These are phyloP conservation scores for Biscogniauxia mediterranea DNA, from an alignment of 2,329 filamentous ascomycete genomes.

Conservation along the genomic window DNA sequence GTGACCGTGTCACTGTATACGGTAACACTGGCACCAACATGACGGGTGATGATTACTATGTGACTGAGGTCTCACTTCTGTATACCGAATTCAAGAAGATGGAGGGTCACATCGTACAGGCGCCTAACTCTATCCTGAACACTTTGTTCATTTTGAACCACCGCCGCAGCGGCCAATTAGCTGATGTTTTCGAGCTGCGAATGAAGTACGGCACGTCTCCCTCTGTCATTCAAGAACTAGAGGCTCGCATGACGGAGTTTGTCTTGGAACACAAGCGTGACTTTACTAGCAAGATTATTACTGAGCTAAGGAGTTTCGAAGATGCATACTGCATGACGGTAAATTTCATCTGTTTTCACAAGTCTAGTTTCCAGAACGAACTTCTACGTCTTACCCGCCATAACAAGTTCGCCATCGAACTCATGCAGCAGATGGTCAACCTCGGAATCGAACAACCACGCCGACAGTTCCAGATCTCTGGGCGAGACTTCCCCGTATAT, in stretches of 20 bases:
- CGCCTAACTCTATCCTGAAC: slow-evolving; percentile 91
- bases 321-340: slow-evolving; percentile 83
- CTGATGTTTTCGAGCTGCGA: slow-evolving; percentile 78
- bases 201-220: slow-evolving; percentile 87
- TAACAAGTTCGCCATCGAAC: slow-evolving; percentile 90
- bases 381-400: slow-evolving; percentile 82
- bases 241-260: slow-evolving; percentile 77
- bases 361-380: slow-evolving; percentile 95
- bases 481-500: slow-evolving; percentile 64
- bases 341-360: slow-evolving; percentile 97
- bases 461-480: slow-evolving; percentile 68
- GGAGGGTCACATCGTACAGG: slow-evolving; percentile 94
- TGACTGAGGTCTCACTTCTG: slow-evolving; percentile 87
- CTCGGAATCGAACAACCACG: slow-evolving; percentile 83
- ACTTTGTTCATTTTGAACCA: slow-evolving; percentile 94
- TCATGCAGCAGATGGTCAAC: slow-evolving; percentile 83
- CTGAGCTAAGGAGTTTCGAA: slow-evolving; percentile 75
- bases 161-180: slow-evolving; percentile 81
- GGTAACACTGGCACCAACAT: slow-evolving; percentile 79
- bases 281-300: slow-evolving; percentile 81
- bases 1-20: slow-evolving; percentile 88
- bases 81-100: slow-evolving; percentile 99
- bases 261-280: slow-evolving; percentile 84
- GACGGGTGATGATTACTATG: slow-evolving; percentile 89
- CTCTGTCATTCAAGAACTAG: slow-evolving; percentile 77